Evolutionary conservation across 2,329 filamentous ascomycete species (phyloP), one percentile per base, ranked within the genome.

Genomic region (Talaromyces sp.): DNA sequence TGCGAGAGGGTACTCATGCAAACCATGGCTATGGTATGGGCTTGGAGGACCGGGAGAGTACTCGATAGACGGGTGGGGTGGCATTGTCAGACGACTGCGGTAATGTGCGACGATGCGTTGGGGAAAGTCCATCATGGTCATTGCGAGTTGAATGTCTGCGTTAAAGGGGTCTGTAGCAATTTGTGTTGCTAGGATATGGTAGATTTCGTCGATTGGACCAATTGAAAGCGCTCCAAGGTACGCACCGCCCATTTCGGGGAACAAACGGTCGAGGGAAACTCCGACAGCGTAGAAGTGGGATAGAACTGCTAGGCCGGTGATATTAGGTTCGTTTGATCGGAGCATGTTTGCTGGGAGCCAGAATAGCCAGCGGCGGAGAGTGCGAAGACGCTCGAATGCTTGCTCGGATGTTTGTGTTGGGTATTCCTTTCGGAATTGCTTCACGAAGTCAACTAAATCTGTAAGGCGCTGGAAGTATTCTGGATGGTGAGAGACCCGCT

Each of bases 231-330:
- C 88, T 43, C 89, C 89, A 64, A 93, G 91, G 72, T 97, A 96
- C 44, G 91, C 88, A 17, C 91, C 88, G 42, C 91, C 92, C 62
- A 97, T 88, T 70, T 95, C 91, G 2, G 92, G 91, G 70, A 96
- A 97, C 56, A 97, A 82, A 14, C 91, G 90, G 74, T 97, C 92
- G 75, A 97, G 84, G 35, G 91, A 85, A 54, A 97, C 80, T 3
- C 91, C 91, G 16, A 91, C 86, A 0, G 90, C 92, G 75, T 96
- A 97, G 71, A 96, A 91, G 69, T 97, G 90, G 10, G 91, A 89
- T 49, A 97, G 86, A 57, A 95, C 86, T 47, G 96, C 81, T 61
- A 97, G 80, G 1, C 91, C 88, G 54, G 85, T 89, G 20, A 89
- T 83, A 60, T 93, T 91, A 32, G 85, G 84, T 46, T 87, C 85